A percentile compares a stretch with the other conserved stretches of the same genome.
Conservation (phyloP, 2,329 filamentous ascomycete genomes). For the Xylaria sp. region DNA sequence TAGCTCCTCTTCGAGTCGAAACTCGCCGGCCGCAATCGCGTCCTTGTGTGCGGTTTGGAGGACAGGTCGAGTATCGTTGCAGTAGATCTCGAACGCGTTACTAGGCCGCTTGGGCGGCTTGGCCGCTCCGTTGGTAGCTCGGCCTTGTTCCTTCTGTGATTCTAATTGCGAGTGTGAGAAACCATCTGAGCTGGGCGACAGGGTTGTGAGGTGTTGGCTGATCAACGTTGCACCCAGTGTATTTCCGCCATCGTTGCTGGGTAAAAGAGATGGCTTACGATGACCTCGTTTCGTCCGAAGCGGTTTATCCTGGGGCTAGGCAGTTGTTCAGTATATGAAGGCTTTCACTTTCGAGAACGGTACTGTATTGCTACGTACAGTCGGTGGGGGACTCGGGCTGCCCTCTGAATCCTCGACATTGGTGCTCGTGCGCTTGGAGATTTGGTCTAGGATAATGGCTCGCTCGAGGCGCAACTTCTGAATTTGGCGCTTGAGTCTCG, state of each 20-base stretch:
- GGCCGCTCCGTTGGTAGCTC: conserved; percentile 48
- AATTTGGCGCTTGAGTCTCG: conserved; percentile 80
- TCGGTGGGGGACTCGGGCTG: conserved; percentile 79
- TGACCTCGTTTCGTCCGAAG: conserved; percentile 76
- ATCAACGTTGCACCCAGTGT: conserved; percentile 50
- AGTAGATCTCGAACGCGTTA: conserved; percentile 62
- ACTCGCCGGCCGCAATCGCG: conserved; percentile 41
- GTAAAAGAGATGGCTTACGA: conserved; percentile 61
- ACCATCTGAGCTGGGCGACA: conserved; percentile 58
- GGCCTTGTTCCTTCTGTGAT: conserved; percentile 42
- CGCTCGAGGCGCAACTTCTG: conserved; percentile 91
- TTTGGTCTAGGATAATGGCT: conserved; percentile 74
- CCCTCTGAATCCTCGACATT: conserved; percentile 80
- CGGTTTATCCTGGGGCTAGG: conserved; percentile 77
- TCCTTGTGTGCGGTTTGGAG: conserved; percentile 54
- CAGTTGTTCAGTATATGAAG: conserved; percentile 32
- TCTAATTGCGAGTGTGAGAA: conserved; percentile 57
- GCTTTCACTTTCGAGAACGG: conserved; percentile 5
- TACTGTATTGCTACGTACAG: conserved; percentile 56
- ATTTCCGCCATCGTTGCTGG: conserved; percentile 48
- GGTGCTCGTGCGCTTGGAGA: conserved; percentile 74
- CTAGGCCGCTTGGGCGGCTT: conserved; percentile 51
- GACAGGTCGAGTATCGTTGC: conserved; percentile 53
- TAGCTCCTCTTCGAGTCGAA: conserved; percentile 60
- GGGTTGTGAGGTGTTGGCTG: conserved; percentile 52